A percentile compares a stretch with the other conserved stretches of the same genome.
These are phyloP conservation scores for Fusarium agapanthi DNA, from an alignment of 2,329 filamentous ascomycete species.

Conservation along the genomic window DNA sequence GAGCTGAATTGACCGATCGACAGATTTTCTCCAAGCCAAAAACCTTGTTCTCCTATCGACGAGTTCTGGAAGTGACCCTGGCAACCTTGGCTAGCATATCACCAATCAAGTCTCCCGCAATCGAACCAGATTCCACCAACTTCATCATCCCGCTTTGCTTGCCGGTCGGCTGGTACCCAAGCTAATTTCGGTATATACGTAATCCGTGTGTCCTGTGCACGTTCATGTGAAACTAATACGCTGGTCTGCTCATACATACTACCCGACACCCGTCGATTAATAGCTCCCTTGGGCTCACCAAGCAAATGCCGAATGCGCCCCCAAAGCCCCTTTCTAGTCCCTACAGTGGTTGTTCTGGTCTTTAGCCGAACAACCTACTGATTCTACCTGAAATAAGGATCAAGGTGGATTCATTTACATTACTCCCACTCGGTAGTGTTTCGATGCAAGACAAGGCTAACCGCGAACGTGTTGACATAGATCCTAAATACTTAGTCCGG, in stretches of 20 bases:
- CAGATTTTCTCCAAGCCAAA: slow-evolving; percentile 38
- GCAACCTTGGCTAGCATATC: slow-evolving; percentile 14
- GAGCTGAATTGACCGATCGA: slow-evolving; percentile 36
- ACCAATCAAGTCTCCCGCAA: slow-evolving; percentile 25
- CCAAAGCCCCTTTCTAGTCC: neutral
- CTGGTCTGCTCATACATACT: slow-evolving; percentile 4
- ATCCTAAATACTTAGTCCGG: neutral
- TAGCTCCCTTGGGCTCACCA: neutral
- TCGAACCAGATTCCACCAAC: slow-evolving; percentile 10
- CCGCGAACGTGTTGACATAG: slow-evolving; percentile 5
- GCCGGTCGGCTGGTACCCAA: slow-evolving; percentile 31
- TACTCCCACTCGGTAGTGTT: slow-evolving; percentile 13
- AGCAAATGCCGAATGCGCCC: slow-evolving; percentile 14
- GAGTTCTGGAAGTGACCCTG: slow-evolving; percentile 40
- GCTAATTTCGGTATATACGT: slow-evolving; percentile 33
- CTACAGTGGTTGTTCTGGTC: neutral
- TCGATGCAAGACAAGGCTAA: slow-evolving; percentile 30
- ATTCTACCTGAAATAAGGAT: neutral
- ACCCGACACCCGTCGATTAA: neutral
- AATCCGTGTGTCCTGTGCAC: slow-evolving; percentile 17
- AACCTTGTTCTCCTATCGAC: slow-evolving; percentile 37
- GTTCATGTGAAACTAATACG: slow-evolving; percentile 18
- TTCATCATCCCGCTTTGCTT: slow-evolving; percentile 35
- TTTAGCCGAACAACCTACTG: neutral
- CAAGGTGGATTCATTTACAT: neutral